Conservation (phyloP, 257 asterid species). For the Capsicum rhomboideum region DNA sequence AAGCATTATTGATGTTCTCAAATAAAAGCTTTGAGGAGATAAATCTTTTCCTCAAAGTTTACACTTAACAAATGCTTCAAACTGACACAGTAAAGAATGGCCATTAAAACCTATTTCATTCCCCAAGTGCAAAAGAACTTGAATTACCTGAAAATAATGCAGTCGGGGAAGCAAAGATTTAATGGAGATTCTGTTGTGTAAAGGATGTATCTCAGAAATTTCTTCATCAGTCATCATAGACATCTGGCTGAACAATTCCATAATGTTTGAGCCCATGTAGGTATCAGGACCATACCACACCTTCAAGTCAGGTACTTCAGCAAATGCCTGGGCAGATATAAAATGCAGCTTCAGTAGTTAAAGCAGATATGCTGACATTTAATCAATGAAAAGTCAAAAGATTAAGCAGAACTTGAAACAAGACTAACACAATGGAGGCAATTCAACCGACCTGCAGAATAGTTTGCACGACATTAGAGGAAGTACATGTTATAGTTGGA, state of each 20-base stretch:
- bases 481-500: slow-evolving; percentile 96
- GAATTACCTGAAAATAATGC: slow-evolving; percentile 79
- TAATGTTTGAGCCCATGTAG: slow-evolving; percentile 95
- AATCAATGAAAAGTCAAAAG: not conserved
- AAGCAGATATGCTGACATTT: not conserved
- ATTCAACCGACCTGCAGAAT: slow-evolving; percentile 61
- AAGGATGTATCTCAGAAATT: slow-evolving; percentile 73
- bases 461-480: slow-evolving; percentile 90
- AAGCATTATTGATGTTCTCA: not conserved
- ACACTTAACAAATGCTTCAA: not conserved
- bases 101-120: not conserved
- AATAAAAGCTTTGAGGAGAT: not conserved
- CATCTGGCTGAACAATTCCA: slow-evolving; percentile 85
- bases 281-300: slow-evolving; percentile 97
- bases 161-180: slow-evolving; percentile 84
- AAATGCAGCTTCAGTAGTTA: slow-evolving; percentile 2
- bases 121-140: not conserved
- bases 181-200: slow-evolving; percentile 52
- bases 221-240: slow-evolving; percentile 83
- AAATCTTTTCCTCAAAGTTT: not conserved
- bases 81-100: not conserved
- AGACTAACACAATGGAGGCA: not conserved
- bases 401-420: not conserved
- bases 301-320: slow-evolving; percentile 63
- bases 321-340: slow-evolving; percentile 55